A percentile compares a stretch with the other conserved stretches of the same genome.
Evolutionary conservation across 768 basidiomycete species (phyloP).

Genomic region (Hebeloma cylindrosporum): DNA sequence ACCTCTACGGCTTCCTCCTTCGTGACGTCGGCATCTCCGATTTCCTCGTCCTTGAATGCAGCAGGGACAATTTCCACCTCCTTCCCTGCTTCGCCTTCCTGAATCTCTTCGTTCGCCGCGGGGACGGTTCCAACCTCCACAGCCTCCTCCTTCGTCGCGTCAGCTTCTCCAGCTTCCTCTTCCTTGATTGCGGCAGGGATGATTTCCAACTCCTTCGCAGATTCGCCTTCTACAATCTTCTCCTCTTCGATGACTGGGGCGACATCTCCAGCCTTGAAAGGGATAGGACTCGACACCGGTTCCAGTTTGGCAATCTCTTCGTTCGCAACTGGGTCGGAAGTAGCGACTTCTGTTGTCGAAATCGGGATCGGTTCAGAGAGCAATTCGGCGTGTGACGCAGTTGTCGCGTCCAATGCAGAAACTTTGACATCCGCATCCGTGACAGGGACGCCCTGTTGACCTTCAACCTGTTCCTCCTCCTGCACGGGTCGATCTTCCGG

Average conservation of each 20-base stretch:
- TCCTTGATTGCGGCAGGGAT: too few relatives aligned
- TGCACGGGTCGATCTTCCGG: constrained; percentile 5
- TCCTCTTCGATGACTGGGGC: background rate
- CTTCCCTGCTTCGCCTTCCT: background rate
- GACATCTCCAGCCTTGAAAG: background rate
- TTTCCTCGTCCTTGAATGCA: background rate
- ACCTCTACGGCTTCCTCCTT: background rate
- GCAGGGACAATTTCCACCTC: background rate
- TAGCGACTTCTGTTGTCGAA: too few relatives aligned
- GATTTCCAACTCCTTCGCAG: background rate
- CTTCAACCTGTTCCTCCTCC: background rate
- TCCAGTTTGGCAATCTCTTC: too few relatives aligned
- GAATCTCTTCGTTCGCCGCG: background rate
- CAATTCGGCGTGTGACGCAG: background rate
- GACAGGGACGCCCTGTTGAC: background rate
- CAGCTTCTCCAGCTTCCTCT: background rate
- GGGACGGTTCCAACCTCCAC: background rate
- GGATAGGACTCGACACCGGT: too few relatives aligned
- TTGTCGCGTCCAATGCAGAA: too few relatives aligned
- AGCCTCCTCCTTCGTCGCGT: background rate
- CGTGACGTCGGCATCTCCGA: background rate
- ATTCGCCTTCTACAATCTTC: too few relatives aligned
- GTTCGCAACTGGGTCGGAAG: too few relatives aligned
- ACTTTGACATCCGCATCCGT: background rate
- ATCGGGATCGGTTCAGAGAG: too few relatives aligned